A percentile compares a stretch with the other conserved stretches of the same genome.
Evolutionary conservation across 495 filamentous ascomycete species (phyloP).

Genomic region (Stereocaulon alpinum): DNA sequence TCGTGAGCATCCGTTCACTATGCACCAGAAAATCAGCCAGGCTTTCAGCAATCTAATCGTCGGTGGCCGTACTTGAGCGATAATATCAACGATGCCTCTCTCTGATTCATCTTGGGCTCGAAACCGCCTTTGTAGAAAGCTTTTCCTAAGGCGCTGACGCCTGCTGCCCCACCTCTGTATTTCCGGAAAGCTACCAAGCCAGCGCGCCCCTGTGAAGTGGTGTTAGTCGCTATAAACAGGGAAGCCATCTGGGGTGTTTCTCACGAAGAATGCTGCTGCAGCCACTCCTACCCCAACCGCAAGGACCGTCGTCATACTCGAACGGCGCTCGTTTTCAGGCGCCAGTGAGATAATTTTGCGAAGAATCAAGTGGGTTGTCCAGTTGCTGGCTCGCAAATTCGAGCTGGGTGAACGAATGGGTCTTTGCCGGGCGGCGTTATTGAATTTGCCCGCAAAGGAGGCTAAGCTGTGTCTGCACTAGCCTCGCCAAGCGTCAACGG

Average conservation of each 20-base stretch:
- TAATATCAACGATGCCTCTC: conserved; percentile 85
- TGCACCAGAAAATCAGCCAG: not conserved
- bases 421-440: conserved; percentile 6
- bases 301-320: conserved; percentile 60
- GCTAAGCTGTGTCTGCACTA: not conserved
- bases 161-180: conserved; percentile 54
- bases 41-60: not conserved
- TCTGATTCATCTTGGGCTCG: conserved; percentile 81
- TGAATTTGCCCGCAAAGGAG: conserved; percentile 5
- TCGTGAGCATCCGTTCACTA: conserved; percentile 76
- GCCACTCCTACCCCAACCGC: conserved; percentile 71
- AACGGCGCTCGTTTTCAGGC: not conserved
- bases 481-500: not conserved
- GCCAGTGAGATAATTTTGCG: not conserved
- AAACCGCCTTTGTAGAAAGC: conserved; percentile 97
- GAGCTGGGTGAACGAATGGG: not conserved
- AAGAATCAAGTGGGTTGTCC: not conserved
- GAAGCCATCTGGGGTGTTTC: conserved; percentile 18
- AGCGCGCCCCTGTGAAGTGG: conserved; percentile 62
- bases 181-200: conserved; percentile 79
- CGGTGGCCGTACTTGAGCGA: conserved; percentile 62
- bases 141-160: conserved; percentile 64
- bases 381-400: not conserved
- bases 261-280: conserved; percentile 66
- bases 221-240: conserved; percentile 7